These are phyloP conservation scores for Emmonsia crescens DNA, from an alignment of 2,329 filamentous ascomycete genomes.

Conservation along the genomic window DNA sequence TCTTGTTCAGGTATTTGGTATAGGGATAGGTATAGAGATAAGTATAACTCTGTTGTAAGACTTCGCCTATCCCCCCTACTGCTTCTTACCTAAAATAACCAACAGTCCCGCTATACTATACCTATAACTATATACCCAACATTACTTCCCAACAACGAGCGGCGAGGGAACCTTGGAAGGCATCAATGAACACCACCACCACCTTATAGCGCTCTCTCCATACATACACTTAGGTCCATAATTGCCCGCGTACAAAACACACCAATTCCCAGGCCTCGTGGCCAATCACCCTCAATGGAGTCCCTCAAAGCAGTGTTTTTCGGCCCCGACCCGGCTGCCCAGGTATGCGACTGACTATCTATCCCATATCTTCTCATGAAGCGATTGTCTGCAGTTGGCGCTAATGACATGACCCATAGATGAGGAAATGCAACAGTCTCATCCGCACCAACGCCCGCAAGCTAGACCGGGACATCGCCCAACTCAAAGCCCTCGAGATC, in stretches of 20 bases:
- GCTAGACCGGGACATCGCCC: constrained; percentile 81
- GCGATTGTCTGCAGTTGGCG: too few species aligned
- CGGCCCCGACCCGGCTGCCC: constrained; percentile 83
- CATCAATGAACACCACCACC: not conserved
- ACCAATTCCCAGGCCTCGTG: not conserved
- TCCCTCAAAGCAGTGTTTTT: constrained; percentile 75
- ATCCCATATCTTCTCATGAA: not conserved
- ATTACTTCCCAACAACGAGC: not conserved
- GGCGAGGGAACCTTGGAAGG: not conserved
- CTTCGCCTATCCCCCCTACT: not conserved
- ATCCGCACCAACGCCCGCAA: constrained; percentile 86
- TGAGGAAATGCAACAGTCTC: constrained; percentile 87
- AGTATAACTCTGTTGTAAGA: not conserved
- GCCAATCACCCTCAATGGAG: constrained; percentile 55
- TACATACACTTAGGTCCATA: not conserved
- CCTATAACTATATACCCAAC: too few species aligned
- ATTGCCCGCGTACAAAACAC: not conserved
- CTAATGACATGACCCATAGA: constrained; percentile 41
- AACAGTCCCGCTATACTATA: not conserved
- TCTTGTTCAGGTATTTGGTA: not conserved
- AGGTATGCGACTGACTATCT: constrained; percentile 47
- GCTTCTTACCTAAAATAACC: not conserved
- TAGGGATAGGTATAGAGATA: too few species aligned
- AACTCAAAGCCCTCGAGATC: constrained; percentile 65
- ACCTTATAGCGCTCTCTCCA: not conserved